Evolutionary conservation across 2,329 filamentous ascomycete genomes (phyloP).

Genomic region (Penicillium sp.): DNA sequence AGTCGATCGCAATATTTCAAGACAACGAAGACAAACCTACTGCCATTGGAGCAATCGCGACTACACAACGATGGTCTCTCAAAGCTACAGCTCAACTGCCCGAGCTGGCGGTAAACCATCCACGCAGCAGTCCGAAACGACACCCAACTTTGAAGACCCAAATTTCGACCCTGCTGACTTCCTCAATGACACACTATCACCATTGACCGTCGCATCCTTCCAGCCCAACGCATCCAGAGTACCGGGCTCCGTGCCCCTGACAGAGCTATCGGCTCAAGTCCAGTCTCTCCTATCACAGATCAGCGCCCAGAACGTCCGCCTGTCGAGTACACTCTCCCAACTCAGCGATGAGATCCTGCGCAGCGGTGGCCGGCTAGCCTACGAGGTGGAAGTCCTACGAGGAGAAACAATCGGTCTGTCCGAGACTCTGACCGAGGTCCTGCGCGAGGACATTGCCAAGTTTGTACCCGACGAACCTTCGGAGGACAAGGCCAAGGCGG

Average conservation of each 20-base stretch:
- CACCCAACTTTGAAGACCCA: constrained; percentile 74
- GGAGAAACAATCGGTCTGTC: constrained; percentile 82
- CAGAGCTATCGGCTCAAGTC: constrained; percentile 78
- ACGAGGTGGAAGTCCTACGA: constrained; percentile 91
- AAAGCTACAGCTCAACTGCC: constrained; percentile 31
- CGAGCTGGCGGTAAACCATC: constrained; percentile 26
- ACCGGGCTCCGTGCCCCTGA: constrained; percentile 61
- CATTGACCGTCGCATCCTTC: constrained; percentile 59
- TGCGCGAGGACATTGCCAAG: constrained; percentile 71
- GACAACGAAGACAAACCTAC: not conserved
- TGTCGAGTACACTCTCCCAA: constrained; percentile 80
- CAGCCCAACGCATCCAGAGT: constrained; percentile 44
- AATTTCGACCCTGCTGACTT: constrained; percentile 83
- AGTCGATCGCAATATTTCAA: not conserved
- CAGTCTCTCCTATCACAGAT: constrained; percentile 85
- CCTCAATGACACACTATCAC: constrained; percentile 77
- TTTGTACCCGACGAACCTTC: constrained; percentile 61
- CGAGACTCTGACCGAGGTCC: constrained; percentile 73
- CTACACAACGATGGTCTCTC: constrained; percentile 18
- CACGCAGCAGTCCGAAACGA: constrained; percentile 38
- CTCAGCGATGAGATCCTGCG: constrained; percentile 94
- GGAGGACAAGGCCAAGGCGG: not conserved
- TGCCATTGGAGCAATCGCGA: not conserved
- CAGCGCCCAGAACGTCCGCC: constrained; percentile 81
- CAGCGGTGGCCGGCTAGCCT: constrained; percentile 83